Evolutionary conservation across 192 early-diverging fungal genomes (phyloP).

Genomic region (Entomortierella lignicola): DNA sequence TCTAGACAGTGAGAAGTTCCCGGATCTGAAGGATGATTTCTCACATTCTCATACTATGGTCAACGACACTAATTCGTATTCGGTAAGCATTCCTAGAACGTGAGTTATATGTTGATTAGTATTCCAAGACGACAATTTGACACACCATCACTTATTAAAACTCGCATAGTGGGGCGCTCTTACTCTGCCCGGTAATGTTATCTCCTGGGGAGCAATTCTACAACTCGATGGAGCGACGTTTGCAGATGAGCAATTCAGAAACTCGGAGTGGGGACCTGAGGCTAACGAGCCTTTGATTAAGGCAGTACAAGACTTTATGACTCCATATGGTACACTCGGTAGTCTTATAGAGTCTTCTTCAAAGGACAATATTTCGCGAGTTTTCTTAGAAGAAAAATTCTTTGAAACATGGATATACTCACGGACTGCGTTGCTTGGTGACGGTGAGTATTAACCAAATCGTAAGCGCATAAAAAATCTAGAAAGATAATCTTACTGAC

Average conservation of each 20-base stretch:
- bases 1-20: conserved; percentile 9
- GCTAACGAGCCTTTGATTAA: conserved; percentile 3
- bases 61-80: no score
- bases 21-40: neutral
- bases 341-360: conserved; percentile 13
- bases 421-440: conserved; percentile 3
- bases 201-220: conserved; percentile 1
- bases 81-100: no score
- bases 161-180: no score
- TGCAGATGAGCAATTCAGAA: neutral
- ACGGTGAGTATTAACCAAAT: no score
- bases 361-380: neutral
- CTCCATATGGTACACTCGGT: conserved; percentile 7
- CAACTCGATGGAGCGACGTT: neutral
- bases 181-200: neutral
- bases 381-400: conserved; percentile 13
- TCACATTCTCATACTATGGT: no score
- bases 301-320: neutral
- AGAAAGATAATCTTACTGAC: no score
- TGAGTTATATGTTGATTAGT: no score
- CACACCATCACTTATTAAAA: no score
- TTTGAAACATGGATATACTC: conserved; percentile 10
- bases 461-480: no score
- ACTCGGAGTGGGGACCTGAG: conserved; percentile 19
- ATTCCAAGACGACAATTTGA: no score